Evolutionary conservation across 2,329 filamentous ascomycete species (phyloP), one percentile per base, ranked within the genome.

Genomic region (Colletotrichum aenigma): DNA sequence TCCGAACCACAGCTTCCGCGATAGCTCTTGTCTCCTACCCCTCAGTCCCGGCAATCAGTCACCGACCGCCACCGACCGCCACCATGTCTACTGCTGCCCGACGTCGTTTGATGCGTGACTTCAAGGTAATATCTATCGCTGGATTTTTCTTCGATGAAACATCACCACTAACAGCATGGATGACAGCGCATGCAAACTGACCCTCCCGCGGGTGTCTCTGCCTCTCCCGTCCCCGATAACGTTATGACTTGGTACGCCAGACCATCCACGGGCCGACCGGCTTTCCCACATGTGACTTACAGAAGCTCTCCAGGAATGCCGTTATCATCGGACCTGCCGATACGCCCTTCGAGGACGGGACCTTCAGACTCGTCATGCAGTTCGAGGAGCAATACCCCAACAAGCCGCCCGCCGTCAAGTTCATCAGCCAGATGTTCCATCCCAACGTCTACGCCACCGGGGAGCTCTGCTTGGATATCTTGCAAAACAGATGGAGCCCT

Each of bases 341-440:
- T 82, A 99, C 97, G 2, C 96, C 97, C 2, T 99, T 98, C 82
- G 97, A 99, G 86, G 97, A 99, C 85, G 97, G 97, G 77, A 99
- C 97, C 26, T 99, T 99, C 85, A 91, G 96, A 79, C 93, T 99
- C 13, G 96, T 98, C 67, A 98, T 99, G 96, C 96, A 98, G 83
- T 99, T 99, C 81, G 97, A 98, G 84, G 97, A 99, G 85, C 96
- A 98, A 82, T 99, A 99, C 81, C 97, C 97, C 34, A 99, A 98
- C 87, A 98, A 98, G 85, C 97, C 97, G 7, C 97, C 97, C 0
- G 94, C 96, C 38, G 97, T 98, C 87, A 98, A 98, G 84, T 99
- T 99, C 85, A 98, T 99, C 84, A 98, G 95, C 85, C 93, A 97
- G 84, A 99, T 99, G 97, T 99, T 99, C 86, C 97, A 99, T 81